Evolutionary conservation across 495 filamentous ascomycete genomes (phyloP).

Genomic region (Umbilicaria muhlenbergii): DNA sequence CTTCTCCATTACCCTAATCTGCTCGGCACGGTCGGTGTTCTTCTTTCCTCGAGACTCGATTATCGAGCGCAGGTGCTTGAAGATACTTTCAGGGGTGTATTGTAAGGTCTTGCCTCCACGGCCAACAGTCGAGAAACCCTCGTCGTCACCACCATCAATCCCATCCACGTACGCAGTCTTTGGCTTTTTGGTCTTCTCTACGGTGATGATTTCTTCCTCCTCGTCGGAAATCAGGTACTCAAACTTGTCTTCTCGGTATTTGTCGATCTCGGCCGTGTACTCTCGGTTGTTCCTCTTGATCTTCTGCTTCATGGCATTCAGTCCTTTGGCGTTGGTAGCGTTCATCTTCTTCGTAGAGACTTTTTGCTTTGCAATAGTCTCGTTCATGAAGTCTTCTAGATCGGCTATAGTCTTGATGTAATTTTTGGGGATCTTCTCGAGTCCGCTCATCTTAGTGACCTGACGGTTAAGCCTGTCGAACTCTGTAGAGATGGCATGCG

Average conservation of each 20-base stretch:
- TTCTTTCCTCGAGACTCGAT: constrained; percentile 94
- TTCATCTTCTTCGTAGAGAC: constrained; percentile 98
- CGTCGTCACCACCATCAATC: constrained; percentile 38
- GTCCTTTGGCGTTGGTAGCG: constrained; percentile 77
- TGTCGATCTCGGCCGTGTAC: constrained; percentile 71
- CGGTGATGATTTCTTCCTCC: constrained; percentile 42
- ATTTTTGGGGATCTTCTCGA: constrained; percentile 64
- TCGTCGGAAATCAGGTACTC: constrained; percentile 77
- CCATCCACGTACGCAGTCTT: constrained; percentile 31
- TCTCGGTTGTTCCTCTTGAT: constrained; percentile 98
- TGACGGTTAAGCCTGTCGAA: constrained; percentile 96
- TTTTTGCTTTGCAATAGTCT: constrained; percentile 87
- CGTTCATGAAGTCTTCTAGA: constrained; percentile 89
- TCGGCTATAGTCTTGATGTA: constrained; percentile 91
- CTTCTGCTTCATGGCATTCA: constrained; percentile 92
- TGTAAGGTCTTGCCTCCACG: constrained; percentile 71
- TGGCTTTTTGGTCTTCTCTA: constrained; percentile 30
- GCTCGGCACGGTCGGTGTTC: constrained; percentile 89
- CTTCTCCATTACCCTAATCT: constrained; percentile 96
- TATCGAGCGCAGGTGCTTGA: constrained; percentile 87
- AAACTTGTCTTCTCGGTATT: constrained; percentile 70
- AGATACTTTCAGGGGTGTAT: constrained; percentile 93
- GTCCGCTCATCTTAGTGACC: constrained; percentile 59
- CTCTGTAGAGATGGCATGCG: constrained; percentile 33
- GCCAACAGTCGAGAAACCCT: constrained; percentile 75